phyloP scores from a whole-genome alignment of 192 early-diverging fungal species.

The Podila verticillata region DNA sequence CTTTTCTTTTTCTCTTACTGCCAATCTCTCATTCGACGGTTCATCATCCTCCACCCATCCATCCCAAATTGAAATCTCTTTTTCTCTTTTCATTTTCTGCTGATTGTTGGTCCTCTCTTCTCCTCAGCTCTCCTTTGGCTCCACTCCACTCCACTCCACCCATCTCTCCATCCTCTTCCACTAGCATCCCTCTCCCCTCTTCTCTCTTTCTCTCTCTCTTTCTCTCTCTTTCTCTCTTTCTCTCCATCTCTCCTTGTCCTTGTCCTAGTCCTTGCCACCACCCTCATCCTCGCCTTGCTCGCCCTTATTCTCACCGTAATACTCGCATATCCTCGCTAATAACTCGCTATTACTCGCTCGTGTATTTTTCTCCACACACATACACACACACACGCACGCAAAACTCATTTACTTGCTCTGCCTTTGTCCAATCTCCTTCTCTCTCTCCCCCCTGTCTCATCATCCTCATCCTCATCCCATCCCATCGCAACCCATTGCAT shows the following conservation, averaged over 20 bases:
- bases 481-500: neutral
- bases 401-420: no score
- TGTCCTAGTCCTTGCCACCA: neutral
- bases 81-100: slow-evolving; percentile 16
- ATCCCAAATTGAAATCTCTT: neutral
- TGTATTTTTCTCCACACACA: no score
- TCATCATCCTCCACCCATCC: slow-evolving; percentile 3
- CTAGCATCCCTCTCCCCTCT: slow-evolving; percentile 13
- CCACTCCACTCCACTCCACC: slow-evolving; percentile 42
- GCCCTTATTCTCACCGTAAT: neutral
- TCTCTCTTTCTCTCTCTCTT: slow-evolving; percentile 12
- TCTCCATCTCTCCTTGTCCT: neutral
- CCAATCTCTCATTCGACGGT: neutral
- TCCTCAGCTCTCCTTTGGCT: slow-evolving; percentile 44
- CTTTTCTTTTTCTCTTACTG: no score
- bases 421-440: neutral
- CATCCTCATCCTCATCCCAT: neutral
- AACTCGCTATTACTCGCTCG: no score
- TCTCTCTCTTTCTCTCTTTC: slow-evolving; percentile 11
- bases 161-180: slow-evolving; percentile 42
- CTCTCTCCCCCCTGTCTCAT: neutral
- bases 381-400: no score
- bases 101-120: slow-evolving; percentile 16
- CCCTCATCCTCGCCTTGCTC: neutral
- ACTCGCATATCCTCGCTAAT: no score